Evolutionary conservation across 2,329 filamentous ascomycete genomes (phyloP).

Genomic region (Aspergillus transmontanensis): DNA sequence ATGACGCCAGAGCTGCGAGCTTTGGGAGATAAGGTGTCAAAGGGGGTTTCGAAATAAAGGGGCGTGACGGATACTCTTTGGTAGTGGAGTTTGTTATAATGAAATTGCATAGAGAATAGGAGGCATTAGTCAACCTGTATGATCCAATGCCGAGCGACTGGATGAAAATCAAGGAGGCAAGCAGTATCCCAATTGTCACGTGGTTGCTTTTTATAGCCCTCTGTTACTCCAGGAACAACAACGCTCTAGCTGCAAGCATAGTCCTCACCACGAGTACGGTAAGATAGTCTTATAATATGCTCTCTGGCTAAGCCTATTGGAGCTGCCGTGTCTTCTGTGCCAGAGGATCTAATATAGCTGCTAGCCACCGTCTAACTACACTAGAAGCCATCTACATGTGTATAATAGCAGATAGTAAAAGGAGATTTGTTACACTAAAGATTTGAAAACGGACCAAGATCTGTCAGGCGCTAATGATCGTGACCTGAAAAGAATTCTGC

Average conservation of each 20-base stretch:
- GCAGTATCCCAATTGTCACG: not conserved
- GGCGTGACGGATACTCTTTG: not conserved
- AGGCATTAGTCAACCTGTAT: not conserved
- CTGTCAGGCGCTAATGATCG: not conserved
- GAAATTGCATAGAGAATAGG: not conserved
- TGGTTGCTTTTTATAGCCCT: not conserved
- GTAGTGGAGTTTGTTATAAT: not conserved
- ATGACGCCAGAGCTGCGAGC: slow-evolving; percentile 6
- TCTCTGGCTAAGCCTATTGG: no score
- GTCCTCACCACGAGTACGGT: not conserved
- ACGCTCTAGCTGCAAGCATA: not conserved
- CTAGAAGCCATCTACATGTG: not conserved
- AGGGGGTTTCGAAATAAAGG: not conserved
- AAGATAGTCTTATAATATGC: no score
- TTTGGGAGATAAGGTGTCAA: not conserved
- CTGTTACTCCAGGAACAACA: not conserved
- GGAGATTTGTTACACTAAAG: not conserved
- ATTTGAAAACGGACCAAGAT: not conserved
- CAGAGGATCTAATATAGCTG: not conserved
- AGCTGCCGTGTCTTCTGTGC: no score
- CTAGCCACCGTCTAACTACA: not conserved
- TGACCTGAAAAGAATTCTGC: not conserved
- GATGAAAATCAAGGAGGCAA: not conserved
- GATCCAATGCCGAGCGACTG: not conserved
- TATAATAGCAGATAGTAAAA: not conserved